Evolutionary conservation across 208 protist genomes (phyloP).

Genomic region (Trypanosoma theileri): DNA sequence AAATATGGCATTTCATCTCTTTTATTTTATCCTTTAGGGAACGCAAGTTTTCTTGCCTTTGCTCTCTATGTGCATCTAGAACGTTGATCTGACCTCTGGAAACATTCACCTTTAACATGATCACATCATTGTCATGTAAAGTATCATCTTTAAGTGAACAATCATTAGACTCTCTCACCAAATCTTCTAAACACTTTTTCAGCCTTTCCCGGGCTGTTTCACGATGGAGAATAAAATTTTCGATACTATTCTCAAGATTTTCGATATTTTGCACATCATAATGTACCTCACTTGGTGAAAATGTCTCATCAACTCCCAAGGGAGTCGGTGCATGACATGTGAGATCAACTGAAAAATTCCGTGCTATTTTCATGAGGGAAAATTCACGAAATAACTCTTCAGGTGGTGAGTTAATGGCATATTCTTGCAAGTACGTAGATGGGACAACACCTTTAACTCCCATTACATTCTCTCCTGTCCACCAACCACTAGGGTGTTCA

Average conservation of each 20-base stretch:
- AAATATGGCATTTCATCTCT: background rate
- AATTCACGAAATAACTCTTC: conserved; percentile 37
- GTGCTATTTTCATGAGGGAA: conserved; percentile 27
- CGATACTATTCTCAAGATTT: conserved; percentile 23
- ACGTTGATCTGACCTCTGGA: background rate
- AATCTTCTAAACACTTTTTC: conserved; percentile 9
- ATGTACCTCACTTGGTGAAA: background rate
- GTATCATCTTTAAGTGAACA: background rate
- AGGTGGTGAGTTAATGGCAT: conserved; percentile 33
- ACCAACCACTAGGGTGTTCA: conserved; percentile 69
- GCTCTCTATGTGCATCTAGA: conserved; percentile 6
- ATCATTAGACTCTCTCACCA: background rate
- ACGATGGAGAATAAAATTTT: conserved; percentile 29
- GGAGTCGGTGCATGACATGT: conserved; percentile 23
- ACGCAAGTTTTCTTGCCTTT: background rate
- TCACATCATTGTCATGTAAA: background rate
- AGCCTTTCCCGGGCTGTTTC: conserved; percentile 25
- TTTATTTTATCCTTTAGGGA: background rate
- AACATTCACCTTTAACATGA: background rate
- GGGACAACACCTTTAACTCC: conserved; percentile 65
- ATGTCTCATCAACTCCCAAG: background rate
- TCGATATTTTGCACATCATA: background rate
- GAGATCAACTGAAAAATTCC: conserved; percentile 36
- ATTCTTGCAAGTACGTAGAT: conserved; percentile 61
- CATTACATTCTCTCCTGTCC: conserved; percentile 53